These are phyloP conservation scores for Mycena haematopus DNA, from an alignment of 768 basidiomycete genomes.

Conservation along the genomic window DNA sequence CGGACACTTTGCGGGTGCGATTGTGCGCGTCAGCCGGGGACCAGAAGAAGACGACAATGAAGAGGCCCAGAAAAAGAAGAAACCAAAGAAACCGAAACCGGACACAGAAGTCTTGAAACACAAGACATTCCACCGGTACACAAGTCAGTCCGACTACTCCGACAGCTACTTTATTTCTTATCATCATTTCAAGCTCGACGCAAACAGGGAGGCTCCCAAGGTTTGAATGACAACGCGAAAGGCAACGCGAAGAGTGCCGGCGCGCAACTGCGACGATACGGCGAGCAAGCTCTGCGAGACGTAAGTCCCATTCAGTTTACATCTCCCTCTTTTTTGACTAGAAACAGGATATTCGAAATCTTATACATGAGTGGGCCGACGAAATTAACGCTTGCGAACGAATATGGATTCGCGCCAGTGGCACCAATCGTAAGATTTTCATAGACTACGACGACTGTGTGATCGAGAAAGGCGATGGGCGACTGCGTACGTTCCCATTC, in stretches of 20 bases:
- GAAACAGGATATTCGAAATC: constrained; percentile 81
- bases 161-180: background rate
- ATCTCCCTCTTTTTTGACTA: background rate
- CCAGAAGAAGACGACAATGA: constrained; percentile 50
- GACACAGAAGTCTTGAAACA: constrained; percentile 85
- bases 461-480: constrained; percentile 79
- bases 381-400: constrained; percentile 87
- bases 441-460: constrained; percentile 85
- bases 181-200: constrained; percentile 72
- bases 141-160: constrained; percentile 65
- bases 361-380: constrained; percentile 86
- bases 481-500: constrained; percentile 92
- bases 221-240: constrained; percentile 90
- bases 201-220: constrained; percentile 97
- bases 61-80: constrained; percentile 52
- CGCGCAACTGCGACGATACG: constrained; percentile 91
- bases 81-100: constrained; percentile 68
- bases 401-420: constrained; percentile 91
- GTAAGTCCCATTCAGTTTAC: constrained; percentile 48
- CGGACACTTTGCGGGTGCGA: constrained; percentile 96
- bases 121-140: constrained; percentile 99
- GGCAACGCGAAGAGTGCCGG: constrained; percentile 94
- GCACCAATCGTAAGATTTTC: constrained; percentile 87
- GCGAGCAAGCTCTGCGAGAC: constrained; percentile 91
- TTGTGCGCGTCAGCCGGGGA: constrained; percentile 71